Evolutionary conservation across 768 basidiomycete species (phyloP).

Genomic region (Coprinellus micaceus): DNA sequence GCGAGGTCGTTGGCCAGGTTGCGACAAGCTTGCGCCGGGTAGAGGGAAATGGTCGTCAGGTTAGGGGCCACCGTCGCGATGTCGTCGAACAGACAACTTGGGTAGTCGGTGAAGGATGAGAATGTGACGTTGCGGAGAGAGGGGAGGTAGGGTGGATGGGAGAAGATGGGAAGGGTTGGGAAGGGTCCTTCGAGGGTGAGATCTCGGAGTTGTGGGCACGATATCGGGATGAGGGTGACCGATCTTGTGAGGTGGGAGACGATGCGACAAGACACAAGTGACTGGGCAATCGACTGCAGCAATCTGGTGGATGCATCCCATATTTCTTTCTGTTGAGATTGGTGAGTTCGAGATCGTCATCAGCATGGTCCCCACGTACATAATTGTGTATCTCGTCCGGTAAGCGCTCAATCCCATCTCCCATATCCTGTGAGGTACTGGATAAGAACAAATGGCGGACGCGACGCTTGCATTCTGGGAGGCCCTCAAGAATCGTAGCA

Average conservation of each 20-base stretch:
- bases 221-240: constrained; percentile 15
- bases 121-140: constrained; percentile 20
- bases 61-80: constrained; percentile 8
- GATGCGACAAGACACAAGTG: constrained; percentile 22
- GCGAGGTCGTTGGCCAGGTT: constrained; percentile 17
- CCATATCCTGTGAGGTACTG: constrained; percentile 14
- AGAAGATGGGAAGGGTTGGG: constrained; percentile 13
- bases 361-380: neutral
- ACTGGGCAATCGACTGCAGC: constrained; percentile 18
- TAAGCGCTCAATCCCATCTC: neutral
- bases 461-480: constrained; percentile 19
- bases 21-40: constrained; percentile 14
- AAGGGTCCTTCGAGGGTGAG: constrained; percentile 27
- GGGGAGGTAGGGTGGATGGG: constrained; percentile 15
- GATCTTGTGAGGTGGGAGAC: constrained; percentile 20
- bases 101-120: constrained; percentile 20
- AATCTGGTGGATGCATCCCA: constrained; percentile 18
- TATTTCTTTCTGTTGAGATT: constrained; percentile 13
- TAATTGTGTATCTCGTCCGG: neutral
- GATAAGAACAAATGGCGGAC: constrained; percentile 29
- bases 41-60: constrained; percentile 17
- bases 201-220: constrained; percentile 23
- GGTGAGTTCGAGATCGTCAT: no score
- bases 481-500: constrained; percentile 17
- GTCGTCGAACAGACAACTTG: constrained; percentile 18